Percentiles rank a stretch among this genome's conserved stretches.
phyloP scores from a whole-genome alignment of 2,329 filamentous ascomycete species.

The Aplosporella prunicola region DNA sequence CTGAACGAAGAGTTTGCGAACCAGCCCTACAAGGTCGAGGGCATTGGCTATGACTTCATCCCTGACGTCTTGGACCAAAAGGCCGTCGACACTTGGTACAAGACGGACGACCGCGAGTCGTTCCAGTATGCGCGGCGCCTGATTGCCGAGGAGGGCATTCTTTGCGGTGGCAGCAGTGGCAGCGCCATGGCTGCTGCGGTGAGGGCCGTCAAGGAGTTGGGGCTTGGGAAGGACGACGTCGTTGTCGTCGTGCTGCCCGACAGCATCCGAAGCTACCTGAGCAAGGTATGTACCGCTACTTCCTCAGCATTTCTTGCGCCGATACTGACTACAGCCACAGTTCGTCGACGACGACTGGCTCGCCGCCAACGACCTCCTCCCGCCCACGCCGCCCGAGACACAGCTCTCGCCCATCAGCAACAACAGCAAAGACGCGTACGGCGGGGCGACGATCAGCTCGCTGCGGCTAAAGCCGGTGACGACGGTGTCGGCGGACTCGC shows the following conservation, averaged over 20 bases:
- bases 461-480: conserved; percentile 91
- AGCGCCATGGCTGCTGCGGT: conserved; percentile 80
- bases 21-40: conserved; percentile 92
- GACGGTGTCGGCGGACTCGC: conserved; percentile 60
- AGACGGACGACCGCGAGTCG: conserved; percentile 87
- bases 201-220: conserved; percentile 64
- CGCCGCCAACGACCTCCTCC: conserved; percentile 85
- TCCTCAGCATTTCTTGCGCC: neutral
- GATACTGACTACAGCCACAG: conserved; percentile 23
- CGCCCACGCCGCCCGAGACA: conserved; percentile 43
- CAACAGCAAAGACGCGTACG: conserved; percentile 56
- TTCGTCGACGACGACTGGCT: conserved; percentile 99
- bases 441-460: conserved; percentile 66
- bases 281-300: conserved; percentile 50
- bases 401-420: conserved; percentile 23
- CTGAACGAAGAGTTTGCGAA: conserved; percentile 76
- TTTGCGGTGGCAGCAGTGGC: conserved; percentile 89
- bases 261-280: conserved; percentile 93
- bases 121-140: conserved; percentile 84
- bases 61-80: conserved; percentile 81
- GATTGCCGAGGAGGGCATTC: conserved; percentile 86
- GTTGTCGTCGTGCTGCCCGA: conserved; percentile 89
- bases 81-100: conserved; percentile 89
- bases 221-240: conserved; percentile 72
- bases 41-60: conserved; percentile 97